These are phyloP conservation scores for Candida manassasensis DNA, from an alignment of 805 yeast species.

Conservation along the genomic window DNA sequence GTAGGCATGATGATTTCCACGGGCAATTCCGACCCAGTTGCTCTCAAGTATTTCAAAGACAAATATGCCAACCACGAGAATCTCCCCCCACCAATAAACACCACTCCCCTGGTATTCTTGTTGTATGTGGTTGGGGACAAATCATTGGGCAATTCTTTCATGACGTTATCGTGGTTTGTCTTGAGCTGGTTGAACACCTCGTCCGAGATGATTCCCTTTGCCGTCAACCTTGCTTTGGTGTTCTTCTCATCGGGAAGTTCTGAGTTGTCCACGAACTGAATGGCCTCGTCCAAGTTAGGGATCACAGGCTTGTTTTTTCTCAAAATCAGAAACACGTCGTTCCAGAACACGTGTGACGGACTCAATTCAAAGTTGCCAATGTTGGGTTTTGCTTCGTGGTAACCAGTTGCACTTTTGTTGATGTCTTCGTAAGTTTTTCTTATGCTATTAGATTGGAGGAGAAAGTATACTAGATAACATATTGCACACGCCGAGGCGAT, in stretches of 20 bases:
- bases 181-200: constrained; percentile 19
- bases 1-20: constrained; percentile 36
- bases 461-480: neutral
- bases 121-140: constrained; percentile 17
- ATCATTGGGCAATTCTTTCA: constrained; percentile 19
- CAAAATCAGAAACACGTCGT: constrained; percentile 19
- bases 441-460: neutral
- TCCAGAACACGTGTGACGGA: constrained; percentile 25
- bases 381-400: constrained; percentile 1
- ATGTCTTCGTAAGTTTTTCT: neutral
- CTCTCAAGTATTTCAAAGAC: constrained; percentile 28
- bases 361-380: constrained; percentile 2
- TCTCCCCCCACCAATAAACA: constrained; percentile 31
- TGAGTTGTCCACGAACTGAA: constrained; percentile 17
- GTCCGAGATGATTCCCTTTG: constrained; percentile 22
- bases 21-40: constrained; percentile 34
- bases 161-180: constrained; percentile 17
- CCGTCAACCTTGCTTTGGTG: constrained; percentile 21
- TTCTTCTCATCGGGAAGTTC: constrained; percentile 15
- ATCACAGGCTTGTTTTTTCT: constrained; percentile 14
- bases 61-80: constrained; percentile 35
- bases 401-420: neutral
- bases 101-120: constrained; percentile 25
- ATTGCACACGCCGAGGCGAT: neutral
- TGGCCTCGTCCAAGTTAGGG: constrained; percentile 15